Base-by-base conservation (phyloP, 805 yeast genomes). In the Maudiozyma barnettii region DNA sequence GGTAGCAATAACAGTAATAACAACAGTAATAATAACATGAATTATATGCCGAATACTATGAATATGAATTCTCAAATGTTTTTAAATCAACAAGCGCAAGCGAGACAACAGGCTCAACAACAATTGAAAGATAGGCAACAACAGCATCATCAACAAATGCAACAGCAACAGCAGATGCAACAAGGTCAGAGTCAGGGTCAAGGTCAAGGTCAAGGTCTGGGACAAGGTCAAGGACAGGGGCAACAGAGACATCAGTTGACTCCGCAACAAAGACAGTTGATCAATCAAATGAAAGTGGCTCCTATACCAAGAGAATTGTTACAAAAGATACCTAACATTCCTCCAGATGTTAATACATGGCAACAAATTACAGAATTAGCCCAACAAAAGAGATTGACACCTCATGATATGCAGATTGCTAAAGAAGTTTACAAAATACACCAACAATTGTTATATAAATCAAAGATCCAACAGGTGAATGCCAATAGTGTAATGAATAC, bases 271-370 rank as follows among this genome's bases (percentile, higher is more conserved):
- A 62, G 56, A 41, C 58, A 54, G 41, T 60, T 74, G 53, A 71
- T 63, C 33, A 58, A 70, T 29, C 76, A 73, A 47, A 66, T 85
- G 59, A 77, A 82, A 51, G 78, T 77, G 39, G 68, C 79, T 2
- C 88, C 86, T 3, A 86, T 89, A 23, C 64, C 58, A 45, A 53
- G 53, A 39, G 53, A 55, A 48, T 48, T 67, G 42, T 33, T 60
- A 39, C 55, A 56, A 39, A 59, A 60, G 36, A 54, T 56, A 13
- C 60, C 60, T 35, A 53, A 53, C 47, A 45, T 56, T 7, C 96
- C 96, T 0, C 81, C 82, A 13, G 82, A 80, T 44, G 81, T 81
- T 26, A 81, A 76, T 54, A 85, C 95, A 6, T 89, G 96, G 96
- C 77, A 79, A 48, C 60, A 56, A 46, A 54, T 56, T 18, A 56